Evolutionary conservation across 495 filamentous ascomycete species (phyloP).

Genomic region (Friedmanniomyces simplex): DNA sequence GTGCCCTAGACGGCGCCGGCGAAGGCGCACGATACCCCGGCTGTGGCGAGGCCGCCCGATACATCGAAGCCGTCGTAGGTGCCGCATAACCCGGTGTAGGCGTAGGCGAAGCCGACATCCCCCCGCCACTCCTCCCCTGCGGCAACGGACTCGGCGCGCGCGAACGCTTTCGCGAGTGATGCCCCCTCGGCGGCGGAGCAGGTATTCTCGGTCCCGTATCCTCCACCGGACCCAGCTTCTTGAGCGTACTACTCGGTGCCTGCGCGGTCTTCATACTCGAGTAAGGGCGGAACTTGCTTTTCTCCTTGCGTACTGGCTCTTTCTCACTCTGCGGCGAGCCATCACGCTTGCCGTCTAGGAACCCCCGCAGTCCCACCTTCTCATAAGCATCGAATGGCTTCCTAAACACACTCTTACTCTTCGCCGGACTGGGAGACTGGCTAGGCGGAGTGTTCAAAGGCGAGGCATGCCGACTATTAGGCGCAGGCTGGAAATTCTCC

Average conservation of each 20-base stretch:
- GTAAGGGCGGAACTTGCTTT: constrained; percentile 31
- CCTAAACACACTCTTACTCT: constrained; percentile 52
- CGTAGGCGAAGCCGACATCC: constrained; percentile 9
- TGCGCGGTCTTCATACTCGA: constrained; percentile 35
- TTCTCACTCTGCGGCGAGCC: constrained; percentile 13
- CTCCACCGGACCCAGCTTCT: not conserved
- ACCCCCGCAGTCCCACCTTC: constrained; percentile 28
- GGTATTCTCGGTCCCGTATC: constrained; percentile 11
- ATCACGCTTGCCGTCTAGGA: constrained; percentile 13
- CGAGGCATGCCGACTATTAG: constrained; percentile 65
- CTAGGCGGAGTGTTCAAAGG: constrained; percentile 47
- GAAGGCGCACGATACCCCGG: constrained; percentile 32
- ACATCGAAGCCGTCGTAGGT: constrained; percentile 27
- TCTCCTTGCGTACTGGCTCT: constrained; percentile 12
- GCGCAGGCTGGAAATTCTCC: constrained; percentile 60
- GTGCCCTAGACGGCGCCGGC: constrained; percentile 26
- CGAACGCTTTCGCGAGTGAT: constrained; percentile 6
- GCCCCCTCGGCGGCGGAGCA: constrained; percentile 12
- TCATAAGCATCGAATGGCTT: constrained; percentile 62
- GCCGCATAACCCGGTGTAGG: constrained; percentile 19
- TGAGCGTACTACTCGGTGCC: constrained; percentile 11
- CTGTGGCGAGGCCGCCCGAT: constrained; percentile 37
- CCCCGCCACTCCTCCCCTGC: not conserved
- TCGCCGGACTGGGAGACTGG: constrained; percentile 31
- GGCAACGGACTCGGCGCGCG: not conserved